Percentiles rank a stretch among this genome's conserved stretches.
phyloP scores from a whole-genome alignment of 176 grass and related monocot species.

The Lolium rigidum region DNA sequence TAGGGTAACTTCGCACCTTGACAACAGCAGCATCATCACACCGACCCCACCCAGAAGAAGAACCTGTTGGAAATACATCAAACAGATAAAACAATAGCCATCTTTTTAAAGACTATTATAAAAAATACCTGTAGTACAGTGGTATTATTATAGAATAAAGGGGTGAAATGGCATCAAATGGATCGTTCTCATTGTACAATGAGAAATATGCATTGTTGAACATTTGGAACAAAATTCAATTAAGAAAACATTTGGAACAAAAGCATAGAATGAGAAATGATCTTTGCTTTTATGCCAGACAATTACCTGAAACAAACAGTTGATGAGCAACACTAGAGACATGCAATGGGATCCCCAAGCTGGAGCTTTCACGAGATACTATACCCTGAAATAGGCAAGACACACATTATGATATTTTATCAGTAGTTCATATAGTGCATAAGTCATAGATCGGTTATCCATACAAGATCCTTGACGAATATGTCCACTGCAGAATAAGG shows the following conservation, averaged over 20 bases:
- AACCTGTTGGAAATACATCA: constrained; percentile 63
- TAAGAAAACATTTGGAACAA: too few relatives aligned
- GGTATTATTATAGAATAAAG: not conserved
- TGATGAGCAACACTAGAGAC: constrained; percentile 89
- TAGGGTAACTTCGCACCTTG: constrained; percentile 57
- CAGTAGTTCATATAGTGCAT: constrained; percentile 17
- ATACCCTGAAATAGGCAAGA: constrained; percentile 73
- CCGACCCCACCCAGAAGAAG: constrained; percentile 90
- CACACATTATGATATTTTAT: constrained; percentile 25
- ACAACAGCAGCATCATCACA: constrained; percentile 89
- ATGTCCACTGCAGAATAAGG: constrained; percentile 97
- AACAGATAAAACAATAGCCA: constrained; percentile 23
- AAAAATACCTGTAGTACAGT: constrained; percentile 16
- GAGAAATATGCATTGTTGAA: too few relatives aligned
- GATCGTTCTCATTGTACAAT: too few relatives aligned
- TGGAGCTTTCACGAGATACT: constrained; percentile 84
- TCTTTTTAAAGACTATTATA: constrained; percentile 1
- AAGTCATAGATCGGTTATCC: constrained; percentile 41
- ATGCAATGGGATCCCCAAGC: constrained; percentile 73
- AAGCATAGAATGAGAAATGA: too few relatives aligned
- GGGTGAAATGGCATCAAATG: too few relatives aligned
- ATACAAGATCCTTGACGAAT: constrained; percentile 99
- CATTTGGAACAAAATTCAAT: too few relatives aligned
- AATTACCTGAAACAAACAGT: constrained; percentile 82
- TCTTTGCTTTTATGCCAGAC: too few relatives aligned